phyloP scores from a whole-genome alignment of 2,329 filamentous ascomycete species.

The Helicocarpus griseus region DNA sequence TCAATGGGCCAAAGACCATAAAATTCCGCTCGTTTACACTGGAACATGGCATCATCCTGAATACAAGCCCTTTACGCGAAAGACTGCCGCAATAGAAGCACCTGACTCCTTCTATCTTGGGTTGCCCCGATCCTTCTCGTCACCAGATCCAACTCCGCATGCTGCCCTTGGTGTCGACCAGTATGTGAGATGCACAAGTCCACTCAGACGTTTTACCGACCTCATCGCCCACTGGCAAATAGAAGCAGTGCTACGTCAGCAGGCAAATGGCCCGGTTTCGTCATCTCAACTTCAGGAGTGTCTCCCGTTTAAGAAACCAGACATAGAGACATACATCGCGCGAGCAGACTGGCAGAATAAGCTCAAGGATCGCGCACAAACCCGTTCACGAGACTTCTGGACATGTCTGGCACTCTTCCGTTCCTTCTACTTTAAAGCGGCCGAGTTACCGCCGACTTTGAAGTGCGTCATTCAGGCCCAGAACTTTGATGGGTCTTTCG shows the following conservation, averaged over 20 bases:
- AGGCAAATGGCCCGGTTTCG: slow-evolving; percentile 39
- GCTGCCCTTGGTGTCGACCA: slow-evolving; percentile 40
- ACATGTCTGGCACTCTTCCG: slow-evolving; percentile 45
- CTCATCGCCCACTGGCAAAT: slow-evolving; percentile 56
- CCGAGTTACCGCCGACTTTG: slow-evolving; percentile 40
- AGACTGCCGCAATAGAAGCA: slow-evolving; percentile 34
- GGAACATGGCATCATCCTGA: slow-evolving; percentile 27
- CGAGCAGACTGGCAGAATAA: slow-evolving; percentile 34
- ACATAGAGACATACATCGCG: slow-evolving; percentile 41
- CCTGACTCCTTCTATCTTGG: slow-evolving; percentile 10
- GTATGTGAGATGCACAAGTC: slow-evolving; percentile 52
- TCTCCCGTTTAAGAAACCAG: slow-evolving; percentile 42
- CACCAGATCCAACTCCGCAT: slow-evolving; percentile 41
- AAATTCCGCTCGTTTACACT: slow-evolving; percentile 42
- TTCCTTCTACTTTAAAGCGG: slow-evolving; percentile 47
- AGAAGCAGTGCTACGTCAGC: slow-evolving; percentile 50
- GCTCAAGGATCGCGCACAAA: slow-evolving; percentile 30
- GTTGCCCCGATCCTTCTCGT: slow-evolving; percentile 31
- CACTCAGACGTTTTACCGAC: slow-evolving; percentile 51
- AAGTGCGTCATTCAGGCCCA: slow-evolving; percentile 24
- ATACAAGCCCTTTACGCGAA: slow-evolving; percentile 14
- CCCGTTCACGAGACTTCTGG: slow-evolving; percentile 39
- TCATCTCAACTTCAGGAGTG: slow-evolving; percentile 19
- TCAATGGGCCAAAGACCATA: slow-evolving; percentile 42
- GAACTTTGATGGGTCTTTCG: slow-evolving; percentile 20